Conservation (phyloP, 2,329 filamentous ascomycete genomes). For the Fusarium sp. region DNA sequence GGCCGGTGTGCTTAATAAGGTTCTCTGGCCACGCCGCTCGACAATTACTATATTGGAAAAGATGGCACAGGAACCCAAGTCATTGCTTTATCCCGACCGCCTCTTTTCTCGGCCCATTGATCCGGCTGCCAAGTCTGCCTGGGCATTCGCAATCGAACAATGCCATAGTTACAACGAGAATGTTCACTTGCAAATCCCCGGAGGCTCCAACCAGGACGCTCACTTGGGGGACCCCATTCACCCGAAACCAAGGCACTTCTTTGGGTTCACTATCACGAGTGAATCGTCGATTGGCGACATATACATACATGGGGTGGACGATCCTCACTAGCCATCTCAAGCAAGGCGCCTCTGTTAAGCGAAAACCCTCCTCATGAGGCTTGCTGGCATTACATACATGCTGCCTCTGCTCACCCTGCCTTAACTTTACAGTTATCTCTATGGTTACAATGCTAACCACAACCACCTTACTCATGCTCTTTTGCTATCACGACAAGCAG, state of each 20-base stretch:
- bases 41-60: slow-evolving; percentile 21
- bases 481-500: slow-evolving; percentile 28
- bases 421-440: slow-evolving; percentile 20
- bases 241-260: slow-evolving; percentile 28
- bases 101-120: slow-evolving; percentile 38
- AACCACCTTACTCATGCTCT: slow-evolving; percentile 6
- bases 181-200: slow-evolving; percentile 17
- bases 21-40: slow-evolving; percentile 17
- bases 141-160: slow-evolving; percentile 12
- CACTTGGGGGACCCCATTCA: slow-evolving; percentile 27
- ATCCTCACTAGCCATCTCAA: slow-evolving; percentile 36
- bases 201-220: slow-evolving; percentile 23
- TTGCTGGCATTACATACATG: slow-evolving; percentile 11
- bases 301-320: slow-evolving; percentile 17
- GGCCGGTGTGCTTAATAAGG: neutral
- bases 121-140: slow-evolving; percentile 40
- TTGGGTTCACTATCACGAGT: slow-evolving; percentile 18
- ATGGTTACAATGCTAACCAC: slow-evolving; percentile 24
- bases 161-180: slow-evolving; percentile 28
- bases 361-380: slow-evolving; percentile 26
- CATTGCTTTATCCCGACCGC: slow-evolving; percentile 16
- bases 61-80: slow-evolving; percentile 9
- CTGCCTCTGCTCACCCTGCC: slow-evolving; percentile 8
- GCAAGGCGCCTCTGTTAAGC: slow-evolving; percentile 29
- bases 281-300: slow-evolving; percentile 42